Percentiles rank a stretch among this genome's conserved stretches.
These are phyloP conservation scores for Fusarium incarnatum DNA, from an alignment of 2,329 filamentous ascomycete species.

Conservation along the genomic window DNA sequence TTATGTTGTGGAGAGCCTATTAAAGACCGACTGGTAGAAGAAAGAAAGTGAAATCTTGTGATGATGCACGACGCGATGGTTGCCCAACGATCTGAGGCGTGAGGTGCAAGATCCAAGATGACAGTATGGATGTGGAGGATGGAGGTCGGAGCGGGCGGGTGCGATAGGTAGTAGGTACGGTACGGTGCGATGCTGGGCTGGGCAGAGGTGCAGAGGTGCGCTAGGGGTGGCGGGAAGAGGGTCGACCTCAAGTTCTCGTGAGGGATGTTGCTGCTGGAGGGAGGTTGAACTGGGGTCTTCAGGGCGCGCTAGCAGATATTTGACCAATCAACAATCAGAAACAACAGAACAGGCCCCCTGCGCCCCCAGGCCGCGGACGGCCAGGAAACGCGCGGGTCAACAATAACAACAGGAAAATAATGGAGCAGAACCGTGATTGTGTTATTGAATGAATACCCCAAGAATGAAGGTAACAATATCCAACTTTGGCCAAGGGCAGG, in stretches of 20 bases:
- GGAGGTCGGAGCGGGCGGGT: conserved; percentile 38
- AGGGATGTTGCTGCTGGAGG: conserved; percentile 46
- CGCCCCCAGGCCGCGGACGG: conserved; percentile 40
- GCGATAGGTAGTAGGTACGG: conserved; percentile 17
- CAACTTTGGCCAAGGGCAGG: not conserved
- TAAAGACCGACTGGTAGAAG: conserved; percentile 6
- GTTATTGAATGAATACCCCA: conserved; percentile 14
- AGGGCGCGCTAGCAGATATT: conserved; percentile 40
- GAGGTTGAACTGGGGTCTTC: conserved; percentile 45
- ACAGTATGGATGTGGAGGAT: conserved; percentile 30
- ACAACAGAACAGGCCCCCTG: conserved; percentile 25
- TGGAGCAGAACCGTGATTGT: conserved; percentile 30
- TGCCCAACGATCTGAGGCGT: conserved; percentile 29
- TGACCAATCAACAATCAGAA: conserved; percentile 39
- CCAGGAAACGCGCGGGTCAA: conserved; percentile 49
- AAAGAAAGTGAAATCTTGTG: conserved; percentile 23
- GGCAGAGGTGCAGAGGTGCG: conserved; percentile 36
- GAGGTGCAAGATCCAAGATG: conserved; percentile 40
- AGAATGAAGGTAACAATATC: conserved; percentile 13
- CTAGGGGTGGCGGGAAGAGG: conserved; percentile 46
- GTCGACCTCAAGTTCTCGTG: conserved; percentile 35
- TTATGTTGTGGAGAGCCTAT: conserved; percentile 12
- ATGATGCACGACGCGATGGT: conserved; percentile 37
- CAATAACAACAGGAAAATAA: conserved; percentile 47
- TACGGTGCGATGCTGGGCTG: conserved; percentile 23